These are phyloP conservation scores for Diplodia sapinea DNA, from an alignment of 2,329 filamentous ascomycete species.

Conservation along the genomic window DNA sequence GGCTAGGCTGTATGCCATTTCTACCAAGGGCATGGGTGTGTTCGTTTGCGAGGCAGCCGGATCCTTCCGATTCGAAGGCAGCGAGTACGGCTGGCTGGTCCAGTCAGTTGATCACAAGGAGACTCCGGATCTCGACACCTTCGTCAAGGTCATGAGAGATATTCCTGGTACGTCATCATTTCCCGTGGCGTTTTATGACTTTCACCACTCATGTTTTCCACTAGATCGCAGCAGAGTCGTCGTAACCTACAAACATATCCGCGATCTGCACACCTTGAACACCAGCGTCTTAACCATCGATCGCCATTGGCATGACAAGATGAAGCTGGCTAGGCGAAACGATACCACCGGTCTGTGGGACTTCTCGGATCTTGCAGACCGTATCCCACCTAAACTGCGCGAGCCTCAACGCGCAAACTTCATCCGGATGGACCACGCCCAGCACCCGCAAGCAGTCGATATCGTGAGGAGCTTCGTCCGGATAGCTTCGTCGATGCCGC, in stretches of 20 bases:
- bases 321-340: slow-evolving; percentile 90
- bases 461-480: slow-evolving; percentile 94
- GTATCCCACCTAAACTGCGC: slow-evolving; percentile 75
- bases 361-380: slow-evolving; percentile 81
- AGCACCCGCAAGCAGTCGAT: slow-evolving; percentile 87
- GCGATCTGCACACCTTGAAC: slow-evolving; percentile 91
- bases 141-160: slow-evolving; percentile 86
- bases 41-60: slow-evolving; percentile 94
- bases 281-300: slow-evolving; percentile 93
- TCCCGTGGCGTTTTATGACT: no score
- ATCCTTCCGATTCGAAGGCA: slow-evolving; percentile 91
- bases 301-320: slow-evolving; percentile 93
- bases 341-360: slow-evolving; percentile 93
- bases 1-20: slow-evolving; percentile 91
- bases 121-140: slow-evolving; percentile 83
- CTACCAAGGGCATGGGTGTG: slow-evolving; percentile 76
- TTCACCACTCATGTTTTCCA: background rate
- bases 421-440: slow-evolving; percentile 86
- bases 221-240: slow-evolving; percentile 78
- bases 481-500: slow-evolving; percentile 87
- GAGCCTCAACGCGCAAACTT: slow-evolving; percentile 83
- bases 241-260: slow-evolving; percentile 92
- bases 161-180: slow-evolving; percentile 64
- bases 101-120: slow-evolving; percentile 91
- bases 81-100: slow-evolving; percentile 90